A percentile compares a stretch with the other conserved stretches of the same genome.
phyloP scores from a whole-genome alignment of 148 eudicot genomes.

The Cornus kousa region DNA sequence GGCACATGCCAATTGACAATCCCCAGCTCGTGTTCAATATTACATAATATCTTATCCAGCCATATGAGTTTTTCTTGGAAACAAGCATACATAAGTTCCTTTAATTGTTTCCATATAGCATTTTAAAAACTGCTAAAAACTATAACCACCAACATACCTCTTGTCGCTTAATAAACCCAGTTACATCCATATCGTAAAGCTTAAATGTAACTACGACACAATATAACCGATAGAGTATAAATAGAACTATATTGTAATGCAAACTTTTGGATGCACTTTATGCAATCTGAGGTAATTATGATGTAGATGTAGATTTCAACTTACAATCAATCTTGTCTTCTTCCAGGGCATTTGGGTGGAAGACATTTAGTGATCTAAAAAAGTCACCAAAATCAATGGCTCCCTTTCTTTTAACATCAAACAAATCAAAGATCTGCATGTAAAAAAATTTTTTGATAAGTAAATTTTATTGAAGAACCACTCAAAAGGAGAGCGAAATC shows the following conservation, averaged over 20 bases:
- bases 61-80: background rate
- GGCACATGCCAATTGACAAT: no score
- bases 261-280: background rate
- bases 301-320: slow-evolving; percentile 18
- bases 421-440: slow-evolving; percentile 85
- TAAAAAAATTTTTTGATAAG: no score
- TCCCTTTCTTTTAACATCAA: slow-evolving; percentile 82
- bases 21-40: background rate
- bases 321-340: slow-evolving; percentile 86
- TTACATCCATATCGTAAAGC: no score
- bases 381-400: slow-evolving; percentile 93
- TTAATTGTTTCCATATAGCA: background rate
- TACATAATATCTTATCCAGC: background rate
- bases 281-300: background rate
- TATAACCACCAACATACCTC: slow-evolving; percentile 50
- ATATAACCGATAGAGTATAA: no score
- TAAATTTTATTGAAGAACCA: no score
- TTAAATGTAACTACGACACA: no score
- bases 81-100: background rate
- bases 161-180: slow-evolving; percentile 86
- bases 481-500: no score
- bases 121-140: background rate
- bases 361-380: slow-evolving; percentile 73
- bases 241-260: no score
- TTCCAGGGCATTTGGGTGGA: slow-evolving; percentile 86